Evolutionary conservation across 2,329 filamentous ascomycete genomes (phyloP), one percentile per base, ranked within the genome.

Genomic region (Diplocarpon rosae): DNA sequence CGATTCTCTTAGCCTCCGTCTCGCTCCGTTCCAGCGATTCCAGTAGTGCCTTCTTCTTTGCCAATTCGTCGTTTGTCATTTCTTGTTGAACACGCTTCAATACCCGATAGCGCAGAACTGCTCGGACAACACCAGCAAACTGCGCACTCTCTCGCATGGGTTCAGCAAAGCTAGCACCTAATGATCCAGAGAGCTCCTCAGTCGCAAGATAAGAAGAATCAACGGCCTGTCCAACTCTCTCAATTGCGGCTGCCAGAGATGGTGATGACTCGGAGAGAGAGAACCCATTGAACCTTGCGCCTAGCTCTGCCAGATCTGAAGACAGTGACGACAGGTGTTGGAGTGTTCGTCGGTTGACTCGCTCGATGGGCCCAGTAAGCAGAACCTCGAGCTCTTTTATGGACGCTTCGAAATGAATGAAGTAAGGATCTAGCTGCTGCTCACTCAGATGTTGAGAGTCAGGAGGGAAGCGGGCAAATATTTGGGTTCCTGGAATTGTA

Each of bases 71-170:
- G 36, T 83, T 82, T 1, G 92, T 96, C 80, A 96, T 90, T 61
- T 98, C 92, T 63, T 96, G 88, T 61, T 98, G 92, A 42, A 98
- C 86, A 37, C 92, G 77, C 69, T 98, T 98, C 50, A 95, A 69
- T 2, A 96, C 83, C 13, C 92, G 75, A 62, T 95, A 98, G 52
- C 85, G 78, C 43, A 98, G 69, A 29, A 98, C 90, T 53, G 72
- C 85, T 34, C 89, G 79, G 3, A 98, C 92, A 1, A 98, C 87
- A 10, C 92, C 86, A 0, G 92, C 92, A 62, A 98, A 98, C 60
- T 98, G 92, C 11, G 92, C 89, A 58, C 88, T 94, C 66, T 98
- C 92, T 44, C 93, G 78, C 87, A 98, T 95, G 0, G 92, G 92
- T 60, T 98, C 93, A 0, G 93, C 88, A 60, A 98, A 98, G 53